Evolutionary conservation across 805 yeast species (phyloP), one percentile per base, ranked within the genome.

Genomic region (Candida sphagnicola): DNA sequence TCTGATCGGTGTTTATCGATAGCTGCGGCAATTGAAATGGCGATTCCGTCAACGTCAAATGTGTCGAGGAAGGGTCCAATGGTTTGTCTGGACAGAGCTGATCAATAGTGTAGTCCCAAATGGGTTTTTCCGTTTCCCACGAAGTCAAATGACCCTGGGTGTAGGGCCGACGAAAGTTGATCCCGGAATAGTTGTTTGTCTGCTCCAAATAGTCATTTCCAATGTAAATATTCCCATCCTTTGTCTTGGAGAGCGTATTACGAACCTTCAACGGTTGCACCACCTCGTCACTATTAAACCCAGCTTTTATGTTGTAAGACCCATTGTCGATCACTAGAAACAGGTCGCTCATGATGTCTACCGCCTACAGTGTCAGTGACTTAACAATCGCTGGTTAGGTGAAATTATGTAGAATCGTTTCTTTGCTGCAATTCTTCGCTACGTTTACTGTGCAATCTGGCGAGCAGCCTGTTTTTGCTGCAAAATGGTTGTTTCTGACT

Each of bases 91-190:
- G 39, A 8, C 39, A 38, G 12, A 47, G 30, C 19, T 44, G 41
- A 28, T 56, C 74, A 55, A 88, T 70, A 4, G 82, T 73, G 47
- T 83, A 78, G 57, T 93, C 98, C 99, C 98, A 93, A 2, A 93
- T 74, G 16, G 83, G 82, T 51, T 83, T 84, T 55, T 93, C 89
- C 2, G 85, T 65, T 46, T 87, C 95, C 99, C 98, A 93, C 28
- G 91, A 86, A 0, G 82, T 79, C 37, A 93, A 65, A 48, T 90
- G 95, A 37, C 97, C 97, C 48, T 82, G 80, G 46, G 89, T 96
- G 41, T 79, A 78, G 0, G 99, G 97, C 39, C 98, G 68, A 43
- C 83, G 75, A 59, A 83, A 77, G 15, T 74, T 72, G 4, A 90
- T 71, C 1, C 89, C 86, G 0, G 95, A 79, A 26, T 79, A 80